These are phyloP conservation scores for Massospora cicadina DNA, from an alignment of 371 early-diverging fungal genomes.

Conservation along the genomic window DNA sequence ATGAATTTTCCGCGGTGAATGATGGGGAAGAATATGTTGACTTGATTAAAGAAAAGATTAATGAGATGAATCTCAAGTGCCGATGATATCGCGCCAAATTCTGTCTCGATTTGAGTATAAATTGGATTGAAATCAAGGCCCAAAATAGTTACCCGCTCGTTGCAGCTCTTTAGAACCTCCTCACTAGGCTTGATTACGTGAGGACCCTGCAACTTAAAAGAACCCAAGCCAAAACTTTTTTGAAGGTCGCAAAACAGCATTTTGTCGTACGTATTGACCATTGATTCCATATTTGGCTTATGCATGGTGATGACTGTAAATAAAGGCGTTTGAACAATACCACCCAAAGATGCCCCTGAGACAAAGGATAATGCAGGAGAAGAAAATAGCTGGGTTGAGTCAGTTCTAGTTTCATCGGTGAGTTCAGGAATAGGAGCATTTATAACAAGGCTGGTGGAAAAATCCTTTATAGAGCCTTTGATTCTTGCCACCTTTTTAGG, in stretches of 20 bases:
- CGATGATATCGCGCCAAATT: neutral
- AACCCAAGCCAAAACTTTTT: neutral
- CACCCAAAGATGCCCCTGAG: neutral
- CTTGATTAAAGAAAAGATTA: constrained; percentile 2
- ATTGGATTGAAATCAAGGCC: neutral
- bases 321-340: neutral
- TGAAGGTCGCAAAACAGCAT: neutral
- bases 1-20: neutral
- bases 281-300: constrained; percentile 1
- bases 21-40: constrained; percentile 2
- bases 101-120: neutral
- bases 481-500: neutral
- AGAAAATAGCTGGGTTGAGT: neutral
- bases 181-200: neutral
- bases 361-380: neutral
- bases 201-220: neutral
- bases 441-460: neutral
- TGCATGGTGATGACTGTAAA: neutral
- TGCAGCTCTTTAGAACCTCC: neutral
- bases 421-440: neutral
- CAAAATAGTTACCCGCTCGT: neutral
- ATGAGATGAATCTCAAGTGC: neutral
- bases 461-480: neutral
- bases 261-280: neutral
- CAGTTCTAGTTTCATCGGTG: neutral